Evolutionary conservation across 352 stramenopile species (phyloP).

Genomic region (Phytophthora sp.): DNA sequence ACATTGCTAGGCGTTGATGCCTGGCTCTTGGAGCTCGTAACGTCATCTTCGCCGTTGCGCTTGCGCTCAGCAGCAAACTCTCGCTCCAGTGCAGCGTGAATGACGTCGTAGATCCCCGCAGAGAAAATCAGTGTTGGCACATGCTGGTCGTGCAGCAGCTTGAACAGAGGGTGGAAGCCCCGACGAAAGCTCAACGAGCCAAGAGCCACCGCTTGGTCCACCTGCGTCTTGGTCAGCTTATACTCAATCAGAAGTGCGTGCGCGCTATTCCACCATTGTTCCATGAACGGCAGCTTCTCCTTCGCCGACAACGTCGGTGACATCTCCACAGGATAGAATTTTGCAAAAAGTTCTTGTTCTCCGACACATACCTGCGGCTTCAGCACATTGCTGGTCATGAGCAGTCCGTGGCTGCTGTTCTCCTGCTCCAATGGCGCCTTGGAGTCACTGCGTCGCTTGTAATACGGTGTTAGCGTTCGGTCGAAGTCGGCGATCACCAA

Average conservation of each 20-base stretch:
- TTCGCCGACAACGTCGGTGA: slow-evolving; percentile 54
- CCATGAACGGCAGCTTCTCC: slow-evolving; percentile 76
- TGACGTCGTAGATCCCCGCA: slow-evolving; percentile 62
- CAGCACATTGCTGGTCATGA: slow-evolving; percentile 39
- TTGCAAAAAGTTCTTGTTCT: slow-evolving; percentile 60
- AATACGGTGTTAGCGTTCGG: slow-evolving; percentile 69
- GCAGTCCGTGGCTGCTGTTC: slow-evolving; percentile 38
- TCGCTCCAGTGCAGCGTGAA: slow-evolving; percentile 52
- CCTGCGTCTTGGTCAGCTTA: slow-evolving; percentile 50
- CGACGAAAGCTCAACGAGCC: slow-evolving; percentile 47
- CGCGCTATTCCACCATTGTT: slow-evolving; percentile 62
- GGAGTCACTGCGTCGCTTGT: slow-evolving; percentile 26
- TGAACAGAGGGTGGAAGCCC: slow-evolving; percentile 57
- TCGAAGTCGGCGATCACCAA: slow-evolving; percentile 83
- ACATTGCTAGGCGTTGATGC: slow-evolving; percentile 52
- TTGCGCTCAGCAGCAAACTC: slow-evolving; percentile 42
- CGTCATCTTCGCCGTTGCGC: slow-evolving; percentile 15
- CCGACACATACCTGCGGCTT: slow-evolving; percentile 29
- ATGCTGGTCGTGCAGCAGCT: slow-evolving; percentile 38
- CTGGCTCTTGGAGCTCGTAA: neutral
- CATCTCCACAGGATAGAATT: slow-evolving; percentile 75
- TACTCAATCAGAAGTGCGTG: slow-evolving; percentile 58
- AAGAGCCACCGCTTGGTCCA: slow-evolving; percentile 43
- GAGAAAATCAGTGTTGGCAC: slow-evolving; percentile 76
- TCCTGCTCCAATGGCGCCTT: slow-evolving; percentile 30